These are phyloP conservation scores for Falciphora oryzae DNA, from an alignment of 2,329 filamentous ascomycete genomes.

Conservation along the genomic window DNA sequence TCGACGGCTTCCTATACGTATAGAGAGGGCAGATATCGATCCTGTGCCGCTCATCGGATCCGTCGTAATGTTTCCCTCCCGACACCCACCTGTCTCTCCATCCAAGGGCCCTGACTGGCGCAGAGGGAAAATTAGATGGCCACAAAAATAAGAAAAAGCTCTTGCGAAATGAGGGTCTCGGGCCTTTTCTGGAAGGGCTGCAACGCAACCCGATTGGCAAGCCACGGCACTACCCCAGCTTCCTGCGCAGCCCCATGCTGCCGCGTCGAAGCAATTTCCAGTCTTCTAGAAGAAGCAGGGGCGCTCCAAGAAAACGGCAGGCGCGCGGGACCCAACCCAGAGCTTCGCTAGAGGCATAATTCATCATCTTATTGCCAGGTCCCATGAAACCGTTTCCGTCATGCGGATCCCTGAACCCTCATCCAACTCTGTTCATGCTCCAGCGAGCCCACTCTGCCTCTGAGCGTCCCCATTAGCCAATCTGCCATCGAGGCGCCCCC, in stretches of 20 bases:
- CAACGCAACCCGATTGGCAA: slow-evolving; percentile 4
- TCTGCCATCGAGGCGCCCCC: slow-evolving; percentile 1
- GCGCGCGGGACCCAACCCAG: slow-evolving; percentile 20
- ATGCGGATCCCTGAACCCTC: slow-evolving; percentile 34
- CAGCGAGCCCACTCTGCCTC: slow-evolving; percentile 7
- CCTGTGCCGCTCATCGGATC: background rate
- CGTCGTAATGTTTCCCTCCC: background rate
- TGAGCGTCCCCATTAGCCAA: slow-evolving; percentile 2
- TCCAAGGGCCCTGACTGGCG: background rate
- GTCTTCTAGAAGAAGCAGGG: slow-evolving; percentile 27
- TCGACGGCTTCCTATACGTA: background rate
- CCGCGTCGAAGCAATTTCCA: slow-evolving; percentile 29
- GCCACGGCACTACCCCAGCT: background rate
- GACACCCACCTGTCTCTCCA: background rate
- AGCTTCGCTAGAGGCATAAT: slow-evolving; percentile 34
- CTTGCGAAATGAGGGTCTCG: background rate
- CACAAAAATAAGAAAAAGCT: background rate
- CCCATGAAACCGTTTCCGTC: slow-evolving; percentile 38
- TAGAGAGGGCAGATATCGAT: background rate
- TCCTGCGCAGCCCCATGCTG: slow-evolving; percentile 8
- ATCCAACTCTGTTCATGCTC: slow-evolving; percentile 13
- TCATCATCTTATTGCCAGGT: slow-evolving; percentile 42
- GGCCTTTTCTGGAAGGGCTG: background rate
- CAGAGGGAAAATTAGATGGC: background rate
- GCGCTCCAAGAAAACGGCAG: slow-evolving; percentile 5